These are phyloP conservation scores for Hanseniaspora meyeri DNA, from an alignment of 805 yeast genomes.

Conservation along the genomic window DNA sequence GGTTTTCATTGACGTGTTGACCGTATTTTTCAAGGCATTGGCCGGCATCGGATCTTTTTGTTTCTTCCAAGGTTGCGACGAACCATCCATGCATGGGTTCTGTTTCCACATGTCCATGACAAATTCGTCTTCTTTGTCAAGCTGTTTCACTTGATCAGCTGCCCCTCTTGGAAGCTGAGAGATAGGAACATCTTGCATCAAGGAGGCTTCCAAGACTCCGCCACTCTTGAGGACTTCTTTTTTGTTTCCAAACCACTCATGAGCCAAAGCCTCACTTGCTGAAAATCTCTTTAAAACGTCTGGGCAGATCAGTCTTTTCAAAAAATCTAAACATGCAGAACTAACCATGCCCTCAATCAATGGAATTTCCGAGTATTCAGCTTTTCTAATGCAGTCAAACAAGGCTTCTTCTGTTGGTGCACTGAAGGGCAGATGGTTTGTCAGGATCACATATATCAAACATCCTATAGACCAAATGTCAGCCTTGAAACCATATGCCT, in stretches of 20 bases:
- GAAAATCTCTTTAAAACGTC: conserved; percentile 62
- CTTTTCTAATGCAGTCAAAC: conserved; percentile 61
- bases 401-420: conserved; percentile 82
- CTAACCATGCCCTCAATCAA: conserved; percentile 56
- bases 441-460: conserved; percentile 75
- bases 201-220: neutral
- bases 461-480: conserved; percentile 99
- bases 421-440: conserved; percentile 90
- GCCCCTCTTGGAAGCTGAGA: conserved; percentile 1
- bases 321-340: conserved; percentile 56
- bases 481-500: conserved; percentile 65
- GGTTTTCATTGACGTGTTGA: neutral
- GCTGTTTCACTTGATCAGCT: neutral
- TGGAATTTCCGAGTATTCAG: conserved; percentile 69
- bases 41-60: neutral
- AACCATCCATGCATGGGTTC: conserved; percentile 9
- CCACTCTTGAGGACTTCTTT: conserved; percentile 3
- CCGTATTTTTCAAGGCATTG: neutral
- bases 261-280: conserved; percentile 63
- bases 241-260: conserved; percentile 57
- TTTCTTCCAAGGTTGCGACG: conserved; percentile 8
- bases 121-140: neutral
- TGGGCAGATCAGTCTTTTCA: conserved; percentile 58
- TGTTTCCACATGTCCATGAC: conserved; percentile 9
- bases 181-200: neutral